These are phyloP conservation scores for Oxyria digyna DNA, from an alignment of 148 eudicot genomes.

Conservation along the genomic window DNA sequence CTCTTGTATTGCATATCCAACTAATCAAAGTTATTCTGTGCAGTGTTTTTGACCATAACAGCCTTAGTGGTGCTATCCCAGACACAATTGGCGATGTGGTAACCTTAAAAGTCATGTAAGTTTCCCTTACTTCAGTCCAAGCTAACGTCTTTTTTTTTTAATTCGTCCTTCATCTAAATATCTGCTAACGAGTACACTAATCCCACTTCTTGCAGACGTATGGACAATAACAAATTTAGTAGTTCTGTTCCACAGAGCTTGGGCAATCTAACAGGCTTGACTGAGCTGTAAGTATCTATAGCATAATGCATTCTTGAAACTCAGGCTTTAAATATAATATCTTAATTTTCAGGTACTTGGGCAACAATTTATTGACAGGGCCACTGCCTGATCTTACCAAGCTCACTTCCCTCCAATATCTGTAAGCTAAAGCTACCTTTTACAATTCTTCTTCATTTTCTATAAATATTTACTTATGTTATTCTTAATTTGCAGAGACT, in stretches of 20 bases:
- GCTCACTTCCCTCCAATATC: slow-evolving; percentile 28
- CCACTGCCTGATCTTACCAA: slow-evolving; percentile 53
- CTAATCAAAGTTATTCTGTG: not conserved
- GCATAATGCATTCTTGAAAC: not conserved
- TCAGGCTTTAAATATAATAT: not conserved
- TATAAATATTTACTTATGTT: not conserved
- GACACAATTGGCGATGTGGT: slow-evolving; percentile 39
- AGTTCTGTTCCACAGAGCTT: slow-evolving; percentile 52
- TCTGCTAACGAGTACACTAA: not conserved
- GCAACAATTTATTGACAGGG: slow-evolving; percentile 57
- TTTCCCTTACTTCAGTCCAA: slow-evolving; percentile 8
- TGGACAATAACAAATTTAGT: slow-evolving; percentile 50
- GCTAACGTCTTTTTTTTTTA: not conserved
- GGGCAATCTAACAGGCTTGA: slow-evolving; percentile 35
- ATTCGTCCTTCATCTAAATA: not conserved
- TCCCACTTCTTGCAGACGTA: slow-evolving; percentile 37
- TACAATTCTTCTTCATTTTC: not conserved
- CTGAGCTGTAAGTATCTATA: slow-evolving; percentile 47
- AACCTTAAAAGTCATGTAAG: slow-evolving; percentile 59
- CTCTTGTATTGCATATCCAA: not conserved
- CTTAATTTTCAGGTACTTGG: slow-evolving; percentile 40
- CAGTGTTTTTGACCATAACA: slow-evolving; percentile 74
- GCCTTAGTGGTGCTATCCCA: slow-evolving; percentile 49
- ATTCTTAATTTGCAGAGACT: slow-evolving; percentile 46
- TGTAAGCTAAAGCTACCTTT: slow-evolving; percentile 6